Conservation (phyloP, 1,284 basidiomycete species). For the Ustilago esculenta region DNA sequence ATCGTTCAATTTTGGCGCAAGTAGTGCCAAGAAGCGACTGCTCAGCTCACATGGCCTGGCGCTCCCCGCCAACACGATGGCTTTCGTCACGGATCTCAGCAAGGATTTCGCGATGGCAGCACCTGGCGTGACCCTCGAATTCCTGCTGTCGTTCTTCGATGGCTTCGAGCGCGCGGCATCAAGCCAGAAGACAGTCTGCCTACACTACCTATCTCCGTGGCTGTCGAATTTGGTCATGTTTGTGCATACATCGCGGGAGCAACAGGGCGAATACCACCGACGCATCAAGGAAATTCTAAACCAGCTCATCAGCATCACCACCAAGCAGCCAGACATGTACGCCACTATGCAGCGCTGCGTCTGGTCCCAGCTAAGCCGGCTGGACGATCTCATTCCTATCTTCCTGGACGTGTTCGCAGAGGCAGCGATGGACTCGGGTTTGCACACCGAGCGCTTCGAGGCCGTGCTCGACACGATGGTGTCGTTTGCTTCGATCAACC, state of each 20-base stretch:
- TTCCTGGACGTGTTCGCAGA: constrained; percentile 62
- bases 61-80: constrained; percentile 60
- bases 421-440: constrained; percentile 62
- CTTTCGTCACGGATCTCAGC: constrained; percentile 61
- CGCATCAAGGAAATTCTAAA: constrained; percentile 63
- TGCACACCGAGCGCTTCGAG: constrained; percentile 61
- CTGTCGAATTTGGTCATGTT: constrained; percentile 62
- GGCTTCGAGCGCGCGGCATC: constrained; percentile 58
- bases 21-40: constrained; percentile 55
- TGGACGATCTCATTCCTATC: constrained; percentile 61
- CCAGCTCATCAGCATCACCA: constrained; percentile 62
- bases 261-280: constrained; percentile 58
- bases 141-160: constrained; percentile 63
- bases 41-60: constrained; percentile 57
- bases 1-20: constrained; percentile 63
- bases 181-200: constrained; percentile 58
- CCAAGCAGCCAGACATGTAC: constrained; percentile 63
- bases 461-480: constrained; percentile 64
- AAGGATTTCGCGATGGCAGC: constrained; percentile 60
- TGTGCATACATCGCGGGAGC: constrained; percentile 56
- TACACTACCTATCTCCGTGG: constrained; percentile 63
- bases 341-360: constrained; percentile 62
- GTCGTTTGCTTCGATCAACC: constrained; percentile 60
- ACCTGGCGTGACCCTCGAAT: constrained; percentile 62
- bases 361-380: constrained; percentile 60